Evolutionary conservation across 2,329 filamentous ascomycete species (phyloP).

Genomic region (Aspergillaceae sp.): DNA sequence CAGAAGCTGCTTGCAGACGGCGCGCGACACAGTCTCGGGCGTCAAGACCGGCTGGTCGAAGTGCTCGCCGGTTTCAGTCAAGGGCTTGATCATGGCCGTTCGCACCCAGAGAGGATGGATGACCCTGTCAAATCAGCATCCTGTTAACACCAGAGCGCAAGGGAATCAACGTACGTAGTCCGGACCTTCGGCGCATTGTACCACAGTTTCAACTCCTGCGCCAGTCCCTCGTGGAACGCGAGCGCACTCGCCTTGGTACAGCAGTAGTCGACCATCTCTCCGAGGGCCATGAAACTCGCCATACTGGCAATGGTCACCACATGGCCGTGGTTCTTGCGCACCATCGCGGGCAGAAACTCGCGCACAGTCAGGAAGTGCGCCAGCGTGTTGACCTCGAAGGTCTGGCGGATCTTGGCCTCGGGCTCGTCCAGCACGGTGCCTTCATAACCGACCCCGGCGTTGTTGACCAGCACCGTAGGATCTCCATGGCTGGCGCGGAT

Average conservation of each 20-base stretch:
- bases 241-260: slow-evolving; percentile 45
- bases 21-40: slow-evolving; percentile 36
- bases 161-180: slow-evolving; percentile 21
- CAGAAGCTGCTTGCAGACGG: slow-evolving; percentile 44
- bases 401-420: slow-evolving; percentile 37
- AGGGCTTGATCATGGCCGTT: slow-evolving; percentile 39
- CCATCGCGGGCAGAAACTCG: slow-evolving; percentile 47
- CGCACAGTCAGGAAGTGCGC: slow-evolving; percentile 44
- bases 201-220: slow-evolving; percentile 29
- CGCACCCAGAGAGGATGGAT: slow-evolving; percentile 38
- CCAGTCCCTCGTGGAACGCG: slow-evolving; percentile 45
- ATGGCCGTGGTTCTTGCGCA: slow-evolving; percentile 46
- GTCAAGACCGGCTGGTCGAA: slow-evolving; percentile 30
- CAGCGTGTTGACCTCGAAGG: slow-evolving; percentile 47
- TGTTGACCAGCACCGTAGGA: slow-evolving; percentile 43
- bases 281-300: slow-evolving; percentile 42
- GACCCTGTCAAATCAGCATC: slow-evolving; percentile 11
- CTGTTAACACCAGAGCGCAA: slow-evolving; percentile 1
- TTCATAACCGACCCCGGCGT: slow-evolving; percentile 42
- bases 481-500: slow-evolving; percentile 36
- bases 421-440: slow-evolving; percentile 41
- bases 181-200: slow-evolving; percentile 31
- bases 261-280: slow-evolving; percentile 46
- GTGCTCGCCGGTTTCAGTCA: slow-evolving; percentile 22
- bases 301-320: slow-evolving; percentile 49